Evolutionary conservation across 106 monocot species (phyloP).

Genomic region (Ottelia alismoides): DNA sequence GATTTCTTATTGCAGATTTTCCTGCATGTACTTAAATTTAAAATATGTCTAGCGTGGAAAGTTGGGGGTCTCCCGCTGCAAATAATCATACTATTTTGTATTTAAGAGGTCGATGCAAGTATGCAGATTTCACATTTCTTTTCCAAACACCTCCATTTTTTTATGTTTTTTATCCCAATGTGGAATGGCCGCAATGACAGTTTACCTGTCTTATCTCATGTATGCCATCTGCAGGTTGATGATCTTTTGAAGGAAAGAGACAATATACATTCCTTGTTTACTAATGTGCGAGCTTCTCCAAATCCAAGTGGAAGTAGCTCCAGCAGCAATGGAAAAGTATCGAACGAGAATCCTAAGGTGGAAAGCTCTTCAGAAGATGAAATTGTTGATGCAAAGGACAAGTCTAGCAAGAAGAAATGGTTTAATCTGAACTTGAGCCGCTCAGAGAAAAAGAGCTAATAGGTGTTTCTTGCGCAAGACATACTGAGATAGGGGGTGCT

Average conservation of each 20-base stretch:
- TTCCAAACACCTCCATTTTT: too few species aligned
- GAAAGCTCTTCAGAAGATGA: slow-evolving; percentile 36
- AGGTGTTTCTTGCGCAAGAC: too few species aligned
- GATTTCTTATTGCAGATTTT: too few species aligned
- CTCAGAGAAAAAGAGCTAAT: slow-evolving; percentile 54
- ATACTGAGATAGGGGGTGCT: too few species aligned
- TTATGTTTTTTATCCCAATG: too few species aligned
- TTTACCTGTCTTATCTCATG: not conserved
- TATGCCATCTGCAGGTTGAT: slow-evolving; percentile 44
- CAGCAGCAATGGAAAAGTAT: slow-evolving; percentile 24
- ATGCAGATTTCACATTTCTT: too few species aligned
- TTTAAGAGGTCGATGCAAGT: too few species aligned
- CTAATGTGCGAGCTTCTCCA: slow-evolving; percentile 22
- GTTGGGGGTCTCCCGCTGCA: too few species aligned
- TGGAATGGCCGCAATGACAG: too few species aligned
- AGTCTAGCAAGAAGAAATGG: slow-evolving; percentile 44
- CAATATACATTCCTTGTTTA: slow-evolving; percentile 66
- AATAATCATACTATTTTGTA: too few species aligned
- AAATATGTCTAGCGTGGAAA: too few species aligned
- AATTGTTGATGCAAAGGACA: slow-evolving; percentile 34
- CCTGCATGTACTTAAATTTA: too few species aligned
- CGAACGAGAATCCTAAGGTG: slow-evolving; percentile 16
- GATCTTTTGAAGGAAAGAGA: slow-evolving; percentile 78
- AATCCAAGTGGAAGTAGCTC: slow-evolving; percentile 18
- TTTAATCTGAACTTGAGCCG: slow-evolving; percentile 47